Evolutionary conservation across 2,329 filamentous ascomycete species (phyloP), one percentile per base, ranked within the genome.

Genomic region (Ilyonectria robusta): DNA sequence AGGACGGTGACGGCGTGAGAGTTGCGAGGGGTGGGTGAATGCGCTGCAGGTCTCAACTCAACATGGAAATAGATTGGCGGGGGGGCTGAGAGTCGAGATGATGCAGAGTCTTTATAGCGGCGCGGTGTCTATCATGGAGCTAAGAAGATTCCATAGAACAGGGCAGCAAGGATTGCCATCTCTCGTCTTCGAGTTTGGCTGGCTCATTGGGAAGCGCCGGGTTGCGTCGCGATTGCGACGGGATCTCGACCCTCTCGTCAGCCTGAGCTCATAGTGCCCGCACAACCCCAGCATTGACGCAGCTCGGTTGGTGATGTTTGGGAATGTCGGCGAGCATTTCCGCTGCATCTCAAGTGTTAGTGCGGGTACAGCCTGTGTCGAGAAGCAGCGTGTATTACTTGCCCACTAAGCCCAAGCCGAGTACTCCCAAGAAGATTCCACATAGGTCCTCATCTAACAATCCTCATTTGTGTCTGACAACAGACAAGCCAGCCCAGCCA

Each of bases 231-330:
- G 59, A 40, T 37, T 19, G 33, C 47, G 58, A 47, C 33, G 40
- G 40, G 33, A 21, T 40, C 42, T 64, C 54, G 61, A 63, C 46
- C 35, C 50, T 61, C 66, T 73, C 65, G 69, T 73, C 72, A 76
- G 69, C 54, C 51, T 74, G 72, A 67, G 69, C 69, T 74, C 72
- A 71, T 75, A 33, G 44, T 57, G 57, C 67, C 65, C 64, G 40
- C 42, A 67, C 62, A 40, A 55, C 44, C 56, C 62, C 42, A 40
- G 55, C 47, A 37, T 50, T 48, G 47, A 42, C 21, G 35, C 21
- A 60, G 42, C 13, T 51, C 44, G 21, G 44, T 19, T 4, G 50
- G 42, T 10, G 13, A 50, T 37, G 37, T 19, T 61, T 54, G 21
- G 50, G 54, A 35, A 42, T 21, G 40, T 29, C 35, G n/a, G 50